Conservation (phyloP, 805 yeast species). For the Metschnikowia chrysomelidarum region DNA sequence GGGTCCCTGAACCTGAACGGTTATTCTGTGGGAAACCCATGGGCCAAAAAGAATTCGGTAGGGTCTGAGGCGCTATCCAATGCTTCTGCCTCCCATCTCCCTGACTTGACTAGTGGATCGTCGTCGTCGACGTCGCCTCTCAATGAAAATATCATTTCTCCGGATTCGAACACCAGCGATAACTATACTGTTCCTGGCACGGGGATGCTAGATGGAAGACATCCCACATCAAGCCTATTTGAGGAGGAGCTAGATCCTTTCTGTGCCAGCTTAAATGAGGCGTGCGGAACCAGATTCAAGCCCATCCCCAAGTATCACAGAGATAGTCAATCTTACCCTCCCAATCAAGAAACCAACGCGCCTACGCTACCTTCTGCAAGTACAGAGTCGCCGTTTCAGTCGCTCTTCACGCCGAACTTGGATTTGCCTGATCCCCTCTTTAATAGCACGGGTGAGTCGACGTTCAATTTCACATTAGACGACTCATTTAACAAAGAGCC, state of each 20-base stretch:
- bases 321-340: slow-evolving; percentile 11
- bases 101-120: slow-evolving; percentile 37
- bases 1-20: slow-evolving; percentile 1
- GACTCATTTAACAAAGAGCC: slow-evolving; percentile 24
- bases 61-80: slow-evolving; percentile 7
- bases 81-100: slow-evolving; percentile 20
- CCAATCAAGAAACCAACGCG: slow-evolving; percentile 4
- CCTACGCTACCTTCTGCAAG: slow-evolving; percentile 6
- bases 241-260: slow-evolving; percentile 73
- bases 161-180: slow-evolving; percentile 26
- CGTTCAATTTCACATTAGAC: slow-evolving; percentile 10
- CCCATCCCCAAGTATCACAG: slow-evolving; percentile 57
- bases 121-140: slow-evolving; percentile 39
- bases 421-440: slow-evolving; percentile 22
- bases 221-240: slow-evolving; percentile 32
- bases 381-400: slow-evolving; percentile 15
- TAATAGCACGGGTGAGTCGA: slow-evolving; percentile 7
- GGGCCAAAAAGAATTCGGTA: slow-evolving; percentile 30
- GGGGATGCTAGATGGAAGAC: slow-evolving; percentile 13
- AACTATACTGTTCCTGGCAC: slow-evolving; percentile 13
- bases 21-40: slow-evolving; percentile 52
- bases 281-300: slow-evolving; percentile 73
- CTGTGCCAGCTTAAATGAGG: slow-evolving; percentile 72
- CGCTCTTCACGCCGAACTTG: slow-evolving; percentile 18
- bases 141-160: slow-evolving; percentile 36